Conservation (phyloP, 2,329 filamentous ascomycete genomes). For the Nigrospora sphaerica region DNA sequence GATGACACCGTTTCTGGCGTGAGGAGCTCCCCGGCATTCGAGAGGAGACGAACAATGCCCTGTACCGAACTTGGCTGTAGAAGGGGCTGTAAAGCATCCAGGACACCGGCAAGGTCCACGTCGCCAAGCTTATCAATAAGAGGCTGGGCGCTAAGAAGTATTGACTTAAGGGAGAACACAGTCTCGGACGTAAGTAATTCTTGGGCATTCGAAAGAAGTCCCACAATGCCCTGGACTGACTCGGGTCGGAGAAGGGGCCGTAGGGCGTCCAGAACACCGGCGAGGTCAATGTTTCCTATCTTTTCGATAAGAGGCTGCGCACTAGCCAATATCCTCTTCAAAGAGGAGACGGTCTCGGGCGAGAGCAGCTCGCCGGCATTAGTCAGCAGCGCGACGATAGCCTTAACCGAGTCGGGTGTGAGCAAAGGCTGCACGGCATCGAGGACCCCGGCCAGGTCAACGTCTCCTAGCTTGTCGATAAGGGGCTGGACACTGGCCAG, state of each 20-base stretch:
- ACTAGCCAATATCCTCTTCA: conserved; percentile 13
- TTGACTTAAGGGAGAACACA: conserved; percentile 11
- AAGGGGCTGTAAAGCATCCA: too few species aligned
- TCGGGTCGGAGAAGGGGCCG: conserved; percentile 24
- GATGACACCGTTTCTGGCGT: too few species aligned
- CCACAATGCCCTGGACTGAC: conserved; percentile 22
- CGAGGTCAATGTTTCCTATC: conserved; percentile 18
- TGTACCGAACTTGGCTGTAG: too few species aligned
- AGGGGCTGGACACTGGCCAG: conserved; percentile 19
- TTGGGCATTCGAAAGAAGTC: conserved; percentile 24
- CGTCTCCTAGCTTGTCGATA: conserved; percentile 11
- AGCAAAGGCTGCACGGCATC: conserved; percentile 22
- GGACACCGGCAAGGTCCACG: too few species aligned
- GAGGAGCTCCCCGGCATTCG: too few species aligned
- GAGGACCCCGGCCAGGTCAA: conserved; percentile 12
- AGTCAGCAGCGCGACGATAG: conserved; percentile 16
- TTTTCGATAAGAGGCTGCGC: conserved; percentile 20
- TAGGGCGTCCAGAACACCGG: conserved; percentile 22
- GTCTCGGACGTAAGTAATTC: conserved; percentile 18
- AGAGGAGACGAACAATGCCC: too few species aligned
- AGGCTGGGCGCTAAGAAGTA: conserved; percentile 16
- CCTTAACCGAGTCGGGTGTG: conserved; percentile 16
- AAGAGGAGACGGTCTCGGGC: conserved; percentile 13
- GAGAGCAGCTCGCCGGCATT: conserved; percentile 16
- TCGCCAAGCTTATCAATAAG: too few species aligned